Conservation (phyloP, 2,329 filamentous ascomycete genomes). For the Leptographium procerum region DNA sequence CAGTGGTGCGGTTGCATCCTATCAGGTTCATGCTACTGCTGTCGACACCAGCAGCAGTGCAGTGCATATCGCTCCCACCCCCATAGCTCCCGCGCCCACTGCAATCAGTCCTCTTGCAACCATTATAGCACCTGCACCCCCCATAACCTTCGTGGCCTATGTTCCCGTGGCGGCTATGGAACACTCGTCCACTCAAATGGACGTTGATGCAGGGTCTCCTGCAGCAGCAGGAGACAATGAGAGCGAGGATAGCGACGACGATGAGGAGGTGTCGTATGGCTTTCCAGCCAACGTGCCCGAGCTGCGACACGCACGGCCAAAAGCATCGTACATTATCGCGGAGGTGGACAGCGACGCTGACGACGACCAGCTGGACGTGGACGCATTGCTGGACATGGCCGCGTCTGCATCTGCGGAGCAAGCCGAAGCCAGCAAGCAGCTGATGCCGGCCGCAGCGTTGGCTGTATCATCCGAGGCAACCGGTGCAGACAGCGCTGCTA, state of each 20-base stretch:
- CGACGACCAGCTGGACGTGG: not conserved
- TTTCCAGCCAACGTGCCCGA: conserved; percentile 3
- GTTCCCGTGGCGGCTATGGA: not conserved
- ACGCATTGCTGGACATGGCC: not conserved
- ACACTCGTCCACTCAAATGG: not conserved
- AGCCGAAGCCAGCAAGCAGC: not conserved
- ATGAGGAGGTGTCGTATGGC: not conserved
- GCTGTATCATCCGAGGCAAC: not conserved
- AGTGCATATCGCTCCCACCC: no score
- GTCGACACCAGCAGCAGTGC: not conserved
- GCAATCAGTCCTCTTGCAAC: no score
- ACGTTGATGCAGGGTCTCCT: conserved; percentile 4
- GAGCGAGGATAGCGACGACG: not conserved
- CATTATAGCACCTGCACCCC: no score
- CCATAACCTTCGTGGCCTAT: not conserved
- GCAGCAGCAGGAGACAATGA: not conserved
- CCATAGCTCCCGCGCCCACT: no score
- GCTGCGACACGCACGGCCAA: conserved; percentile 10
- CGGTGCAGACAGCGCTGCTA: no score
- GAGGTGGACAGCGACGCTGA: conserved; percentile 7
- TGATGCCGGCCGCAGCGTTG: not conserved
- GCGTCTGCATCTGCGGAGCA: not conserved
- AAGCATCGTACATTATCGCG: conserved; percentile 6
- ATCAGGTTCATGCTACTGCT: not conserved
- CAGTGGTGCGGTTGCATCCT: not conserved